Base-by-base conservation (phyloP, 345 rosid species). In the Dovyalis caffra region DNA sequence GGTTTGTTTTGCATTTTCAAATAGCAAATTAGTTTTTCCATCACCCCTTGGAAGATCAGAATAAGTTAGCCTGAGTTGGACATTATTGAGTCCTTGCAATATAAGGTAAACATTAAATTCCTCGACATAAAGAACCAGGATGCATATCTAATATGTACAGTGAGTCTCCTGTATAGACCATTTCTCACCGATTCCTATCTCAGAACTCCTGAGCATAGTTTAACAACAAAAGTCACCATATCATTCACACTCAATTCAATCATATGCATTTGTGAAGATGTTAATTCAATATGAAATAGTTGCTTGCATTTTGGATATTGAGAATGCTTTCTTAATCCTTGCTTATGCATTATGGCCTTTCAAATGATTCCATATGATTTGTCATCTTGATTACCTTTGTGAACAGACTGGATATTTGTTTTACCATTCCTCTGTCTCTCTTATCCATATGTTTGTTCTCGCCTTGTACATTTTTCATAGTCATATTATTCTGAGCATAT, bases 401-500 rank as follows among this genome's bases (percentile, higher is more conserved):
- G 5, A 8, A 43, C 18, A 43, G 18, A 43, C 53, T 23, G 56
- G 35, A 23, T 35, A 34, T 57, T 57, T 45, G 43, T 26, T 2
- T 62, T 38, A 16, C 21, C 26, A 6, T 21, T 35, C 4, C 14
- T 58, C n/a, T n/a, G n/a, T n/a, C 20, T 7, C 21, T 23, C 28
- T 63, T 16, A 15, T 25, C 32, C 1, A 10, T 11, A n/a, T 21
- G 32, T 45, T 9, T 31, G 33, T 31, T 28, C 61, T 28, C 29
- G 23, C 14, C 29, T 4, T 12, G 2, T 6, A 16, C 10, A 33
- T 49, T 47, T 64, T 77, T 77, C 11, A 38, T 70, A 15, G 18
- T 64, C 35, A 28, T 53, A 10, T 53, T 70, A 15, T 83, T 81
- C 64, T 74, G 25, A 45, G 37, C 29, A 1, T 43, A 16, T 68